phyloP scores from a whole-genome alignment of 257 asterid genomes.

The Capsicum pubescens region DNA sequence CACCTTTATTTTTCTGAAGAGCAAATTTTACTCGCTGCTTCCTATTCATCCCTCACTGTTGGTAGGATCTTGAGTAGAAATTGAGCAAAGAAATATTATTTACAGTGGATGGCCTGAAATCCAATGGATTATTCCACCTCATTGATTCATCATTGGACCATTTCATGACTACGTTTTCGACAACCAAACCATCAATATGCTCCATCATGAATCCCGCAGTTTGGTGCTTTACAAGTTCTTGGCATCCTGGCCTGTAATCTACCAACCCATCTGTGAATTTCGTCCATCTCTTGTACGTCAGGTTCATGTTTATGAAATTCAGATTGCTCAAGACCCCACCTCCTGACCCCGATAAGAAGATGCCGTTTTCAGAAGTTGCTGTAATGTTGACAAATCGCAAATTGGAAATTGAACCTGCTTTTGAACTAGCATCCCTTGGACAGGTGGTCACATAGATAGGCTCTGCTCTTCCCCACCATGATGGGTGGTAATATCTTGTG shows the following conservation, averaged over 20 bases:
- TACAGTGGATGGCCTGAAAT: constrained; percentile 82
- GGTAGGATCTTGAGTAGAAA: constrained; percentile 61
- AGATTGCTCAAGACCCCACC: constrained; percentile 68
- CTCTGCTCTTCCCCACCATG: constrained; percentile 99
- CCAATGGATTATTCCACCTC: constrained; percentile 86
- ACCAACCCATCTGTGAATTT: constrained; percentile 62
- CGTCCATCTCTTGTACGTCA: constrained; percentile 85
- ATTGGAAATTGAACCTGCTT: constrained; percentile 71
- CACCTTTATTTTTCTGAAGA: not conserved
- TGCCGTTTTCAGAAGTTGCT: constrained; percentile 80
- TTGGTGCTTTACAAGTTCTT: constrained; percentile 74
- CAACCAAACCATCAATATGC: constrained; percentile 72
- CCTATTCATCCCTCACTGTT: constrained; percentile 34
- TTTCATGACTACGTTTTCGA: constrained; percentile 67
- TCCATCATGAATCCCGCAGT: constrained; percentile 91
- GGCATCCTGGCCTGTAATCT: constrained; percentile 94
- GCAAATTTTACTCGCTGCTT: not conserved
- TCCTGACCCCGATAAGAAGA: constrained; percentile 78
- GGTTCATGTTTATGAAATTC: constrained; percentile 63
- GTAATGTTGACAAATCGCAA: constrained; percentile 76
- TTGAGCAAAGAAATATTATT: constrained; percentile 63
- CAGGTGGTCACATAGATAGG: constrained; percentile 86
- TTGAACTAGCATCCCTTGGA: constrained; percentile 65
- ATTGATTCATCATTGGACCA: constrained; percentile 61
- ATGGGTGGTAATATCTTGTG: constrained; percentile 84